phyloP scores from a whole-genome alignment of 768 basidiomycete species.

The Scleroderma citrinum region DNA sequence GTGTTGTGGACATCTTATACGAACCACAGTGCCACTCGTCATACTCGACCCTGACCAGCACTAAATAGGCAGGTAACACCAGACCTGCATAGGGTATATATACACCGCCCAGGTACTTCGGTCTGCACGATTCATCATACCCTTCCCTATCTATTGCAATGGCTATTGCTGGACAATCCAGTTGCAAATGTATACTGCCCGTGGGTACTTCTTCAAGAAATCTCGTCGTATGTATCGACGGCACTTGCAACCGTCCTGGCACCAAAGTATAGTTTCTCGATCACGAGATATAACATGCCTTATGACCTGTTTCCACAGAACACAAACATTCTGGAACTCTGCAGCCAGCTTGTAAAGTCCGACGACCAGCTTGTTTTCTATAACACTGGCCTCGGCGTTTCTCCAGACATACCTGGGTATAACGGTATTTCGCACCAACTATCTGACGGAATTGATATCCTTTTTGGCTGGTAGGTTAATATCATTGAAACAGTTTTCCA shows the following conservation, averaged over 20 bases:
- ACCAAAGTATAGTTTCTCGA: slow-evolving; percentile 17
- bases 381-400: slow-evolving; percentile 35
- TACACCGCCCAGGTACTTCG: too few relatives aligned
- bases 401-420: slow-evolving; percentile 18
- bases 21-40: too few relatives aligned
- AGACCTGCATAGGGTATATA: too few relatives aligned
- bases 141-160: background rate
- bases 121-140: background rate
- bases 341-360: slow-evolving; percentile 30
- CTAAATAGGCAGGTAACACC: too few relatives aligned
- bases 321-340: slow-evolving; percentile 38
- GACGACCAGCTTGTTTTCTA: slow-evolving; percentile 34
- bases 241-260: slow-evolving; percentile 36
- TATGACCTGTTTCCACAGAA: slow-evolving; percentile 22
- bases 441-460: slow-evolving; percentile 28
- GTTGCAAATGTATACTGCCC: background rate
- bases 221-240: slow-evolving; percentile 35
- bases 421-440: slow-evolving; percentile 14
- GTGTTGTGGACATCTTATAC: too few relatives aligned
- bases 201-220: slow-evolving; percentile 6
- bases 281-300: background rate
- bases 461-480: slow-evolving; percentile 31
- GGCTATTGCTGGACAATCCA: background rate
- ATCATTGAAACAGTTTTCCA: background rate
- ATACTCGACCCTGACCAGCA: too few relatives aligned